A percentile compares a stretch with the other conserved stretches of the same genome.
Conservation (phyloP, 1,284 basidiomycete species). For the Trichosporon coremiiforme region DNA sequence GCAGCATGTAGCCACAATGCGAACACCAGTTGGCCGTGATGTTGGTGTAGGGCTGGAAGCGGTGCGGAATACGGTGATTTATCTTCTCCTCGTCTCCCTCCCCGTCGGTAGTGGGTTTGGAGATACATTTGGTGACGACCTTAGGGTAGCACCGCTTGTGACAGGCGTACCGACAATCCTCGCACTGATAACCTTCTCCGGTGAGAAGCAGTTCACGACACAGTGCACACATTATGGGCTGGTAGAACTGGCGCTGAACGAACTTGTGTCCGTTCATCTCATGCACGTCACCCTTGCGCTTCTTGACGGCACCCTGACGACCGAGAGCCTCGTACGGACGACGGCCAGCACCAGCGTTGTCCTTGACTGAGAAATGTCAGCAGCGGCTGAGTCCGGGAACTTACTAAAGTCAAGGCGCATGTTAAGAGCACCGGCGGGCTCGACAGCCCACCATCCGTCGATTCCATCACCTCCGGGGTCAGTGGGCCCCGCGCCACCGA, state of each 20-base stretch:
- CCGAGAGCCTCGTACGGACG: slow-evolving; percentile 93
- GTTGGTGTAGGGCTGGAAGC: slow-evolving; percentile 96
- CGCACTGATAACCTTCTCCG: slow-evolving; percentile 96
- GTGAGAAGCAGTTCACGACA: slow-evolving; percentile 98
- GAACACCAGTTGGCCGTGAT: slow-evolving; percentile 99
- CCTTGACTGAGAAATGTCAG: slow-evolving; percentile 69
- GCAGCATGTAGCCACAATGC: slow-evolving; percentile 98
- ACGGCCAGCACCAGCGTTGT: slow-evolving; percentile 78
- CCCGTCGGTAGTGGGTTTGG: slow-evolving; percentile 87
- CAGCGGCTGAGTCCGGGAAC: slow-evolving; percentile 47
- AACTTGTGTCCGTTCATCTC: slow-evolving; percentile 99
- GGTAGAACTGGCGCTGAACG: slow-evolving; percentile 95
- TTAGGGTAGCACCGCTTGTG: slow-evolving; percentile 99
- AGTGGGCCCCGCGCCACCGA: slow-evolving; percentile 24
- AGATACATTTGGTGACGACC: slow-evolving; percentile 99
- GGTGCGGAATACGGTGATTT: slow-evolving; percentile 98
- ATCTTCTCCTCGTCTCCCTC: slow-evolving; percentile 98
- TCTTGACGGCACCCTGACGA: slow-evolving; percentile 95
- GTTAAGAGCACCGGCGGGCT: slow-evolving; percentile 92
- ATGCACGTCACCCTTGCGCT: slow-evolving; percentile 96
- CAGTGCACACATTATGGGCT: slow-evolving; percentile 96
- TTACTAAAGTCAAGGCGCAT: slow-evolving; percentile 85
- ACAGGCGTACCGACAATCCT: slow-evolving; percentile 98
- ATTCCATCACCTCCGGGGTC: slow-evolving; percentile 69
- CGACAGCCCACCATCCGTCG: slow-evolving; percentile 96